These are phyloP conservation scores for Rhodotorula babjevae DNA, from an alignment of 768 basidiomycete species.

Conservation along the genomic window DNA sequence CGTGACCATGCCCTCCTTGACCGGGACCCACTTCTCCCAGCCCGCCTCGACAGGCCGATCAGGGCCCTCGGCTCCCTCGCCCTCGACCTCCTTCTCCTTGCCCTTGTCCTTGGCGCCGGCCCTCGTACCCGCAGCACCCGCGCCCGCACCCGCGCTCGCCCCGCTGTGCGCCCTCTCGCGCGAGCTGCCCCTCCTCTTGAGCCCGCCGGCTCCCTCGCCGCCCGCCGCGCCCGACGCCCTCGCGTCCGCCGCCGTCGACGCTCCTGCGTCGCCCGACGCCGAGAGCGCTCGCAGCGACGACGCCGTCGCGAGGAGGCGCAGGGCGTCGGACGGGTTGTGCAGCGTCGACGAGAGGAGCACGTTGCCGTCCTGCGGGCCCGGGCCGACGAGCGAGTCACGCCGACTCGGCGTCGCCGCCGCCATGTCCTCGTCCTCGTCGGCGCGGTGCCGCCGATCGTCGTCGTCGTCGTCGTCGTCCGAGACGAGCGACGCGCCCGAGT, in stretches of 20 bases:
- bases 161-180: neutral
- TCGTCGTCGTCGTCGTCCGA: neutral
- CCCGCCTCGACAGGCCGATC: neutral
- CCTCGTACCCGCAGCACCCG: neutral
- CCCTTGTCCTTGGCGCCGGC: neutral
- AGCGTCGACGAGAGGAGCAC: constrained; percentile 33
- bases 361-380: constrained; percentile 9
- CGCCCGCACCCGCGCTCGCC: neutral
- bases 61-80: too few relatives aligned
- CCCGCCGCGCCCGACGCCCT: neutral
- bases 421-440: constrained; percentile 11
- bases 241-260: neutral
- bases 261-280: neutral
- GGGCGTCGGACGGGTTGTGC: constrained; percentile 37
- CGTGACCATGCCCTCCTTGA: constrained; percentile 23
- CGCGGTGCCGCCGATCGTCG: neutral
- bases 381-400: neutral
- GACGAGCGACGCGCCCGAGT: neutral
- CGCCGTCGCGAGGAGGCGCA: constrained; percentile 30
- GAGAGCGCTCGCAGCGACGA: constrained; percentile 15
- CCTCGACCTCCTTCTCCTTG: neutral
- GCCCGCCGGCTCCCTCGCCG: neutral
- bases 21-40: constrained; percentile 30
- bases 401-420: neutral
- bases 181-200: neutral